Conservation (phyloP, 2,329 filamentous ascomycete species). For the Penicillium sp. region DNA sequence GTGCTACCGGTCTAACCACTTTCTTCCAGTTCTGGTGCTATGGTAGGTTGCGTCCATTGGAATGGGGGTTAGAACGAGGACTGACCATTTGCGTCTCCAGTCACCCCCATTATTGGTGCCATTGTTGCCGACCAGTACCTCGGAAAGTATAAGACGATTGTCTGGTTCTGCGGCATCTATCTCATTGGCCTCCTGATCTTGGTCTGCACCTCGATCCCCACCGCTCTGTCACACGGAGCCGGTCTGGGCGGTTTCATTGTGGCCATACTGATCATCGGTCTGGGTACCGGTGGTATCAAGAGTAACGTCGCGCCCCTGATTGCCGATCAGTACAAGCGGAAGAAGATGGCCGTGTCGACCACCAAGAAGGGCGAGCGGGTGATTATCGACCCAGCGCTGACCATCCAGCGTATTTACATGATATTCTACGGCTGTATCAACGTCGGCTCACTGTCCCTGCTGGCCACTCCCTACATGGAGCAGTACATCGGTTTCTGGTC, state of each 20-base stretch:
- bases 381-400: conserved; percentile 64
- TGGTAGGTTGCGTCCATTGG: conserved; percentile 25
- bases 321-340: conserved; percentile 63
- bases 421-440: conserved; percentile 75
- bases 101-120: conserved; percentile 59
- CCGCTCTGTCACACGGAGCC: conserved; percentile 49
- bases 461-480: conserved; percentile 68
- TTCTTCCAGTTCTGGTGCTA: conserved; percentile 59
- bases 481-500: conserved; percentile 64
- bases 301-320: conserved; percentile 60
- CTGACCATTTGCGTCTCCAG: conserved; percentile 17
- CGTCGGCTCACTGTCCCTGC: conserved; percentile 64
- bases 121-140: conserved; percentile 60
- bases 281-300: conserved; percentile 69
- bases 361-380: conserved; percentile 53
- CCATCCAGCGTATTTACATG: conserved; percentile 68
- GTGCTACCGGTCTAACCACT: conserved; percentile 50
- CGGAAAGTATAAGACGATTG: conserved; percentile 60
- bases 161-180: conserved; percentile 57
- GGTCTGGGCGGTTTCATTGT: conserved; percentile 56
- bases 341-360: conserved; percentile 50
- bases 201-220: conserved; percentile 54
- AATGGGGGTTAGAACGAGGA: neutral
- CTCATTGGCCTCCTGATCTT: conserved; percentile 56
- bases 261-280: conserved; percentile 60